Percentiles rank a stretch among this genome's conserved stretches.
phyloP scores from a whole-genome alignment of 1,284 basidiomycete genomes.

The Garcileccinum viscosum region DNA sequence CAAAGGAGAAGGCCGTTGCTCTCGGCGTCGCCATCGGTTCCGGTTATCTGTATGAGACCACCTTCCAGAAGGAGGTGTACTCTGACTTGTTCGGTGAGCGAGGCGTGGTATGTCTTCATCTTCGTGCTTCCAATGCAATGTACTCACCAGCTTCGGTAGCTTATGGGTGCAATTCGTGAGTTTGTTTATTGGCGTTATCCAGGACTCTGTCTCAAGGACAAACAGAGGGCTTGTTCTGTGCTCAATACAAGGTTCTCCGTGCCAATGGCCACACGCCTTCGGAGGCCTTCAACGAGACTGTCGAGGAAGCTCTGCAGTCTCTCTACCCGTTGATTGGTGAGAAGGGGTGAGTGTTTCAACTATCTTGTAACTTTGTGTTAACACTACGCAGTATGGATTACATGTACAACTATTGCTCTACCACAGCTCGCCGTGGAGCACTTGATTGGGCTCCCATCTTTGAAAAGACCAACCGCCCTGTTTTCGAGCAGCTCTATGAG shows the following conservation, averaged over 20 bases:
- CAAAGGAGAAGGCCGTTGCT: constrained; percentile 96
- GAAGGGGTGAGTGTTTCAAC: constrained; percentile 69
- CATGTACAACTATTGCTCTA: constrained; percentile 99
- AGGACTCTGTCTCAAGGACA: constrained; percentile 21
- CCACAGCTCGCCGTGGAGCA: constrained; percentile 97
- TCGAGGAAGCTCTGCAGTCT: constrained; percentile 98
- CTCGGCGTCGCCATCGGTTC: constrained; percentile 95
- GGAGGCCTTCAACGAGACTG: constrained; percentile 99
- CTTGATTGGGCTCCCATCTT: constrained; percentile 99
- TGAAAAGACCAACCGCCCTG: constrained; percentile 90
- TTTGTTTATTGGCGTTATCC: constrained; percentile 25
- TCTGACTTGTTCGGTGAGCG: constrained; percentile 99
- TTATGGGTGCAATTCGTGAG: constrained; percentile 98
- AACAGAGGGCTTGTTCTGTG: constrained; percentile 96
- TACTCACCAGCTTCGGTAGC: constrained; percentile 49
- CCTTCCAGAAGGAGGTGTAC: constrained; percentile 99
- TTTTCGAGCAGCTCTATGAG: constrained; percentile 96
- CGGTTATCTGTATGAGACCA: constrained; percentile 98
- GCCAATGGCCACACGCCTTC: constrained; percentile 98
- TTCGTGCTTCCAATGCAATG: neutral
- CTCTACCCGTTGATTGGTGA: constrained; percentile 97
- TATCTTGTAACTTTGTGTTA: neutral
- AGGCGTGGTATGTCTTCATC: constrained; percentile 80
- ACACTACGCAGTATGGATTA: constrained; percentile 88
- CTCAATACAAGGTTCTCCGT: constrained; percentile 98